Evolutionary conservation across 2,329 filamentous ascomycete species (phyloP), one percentile per base, ranked within the genome.

Genomic region (Calonectria fujianensis): DNA sequence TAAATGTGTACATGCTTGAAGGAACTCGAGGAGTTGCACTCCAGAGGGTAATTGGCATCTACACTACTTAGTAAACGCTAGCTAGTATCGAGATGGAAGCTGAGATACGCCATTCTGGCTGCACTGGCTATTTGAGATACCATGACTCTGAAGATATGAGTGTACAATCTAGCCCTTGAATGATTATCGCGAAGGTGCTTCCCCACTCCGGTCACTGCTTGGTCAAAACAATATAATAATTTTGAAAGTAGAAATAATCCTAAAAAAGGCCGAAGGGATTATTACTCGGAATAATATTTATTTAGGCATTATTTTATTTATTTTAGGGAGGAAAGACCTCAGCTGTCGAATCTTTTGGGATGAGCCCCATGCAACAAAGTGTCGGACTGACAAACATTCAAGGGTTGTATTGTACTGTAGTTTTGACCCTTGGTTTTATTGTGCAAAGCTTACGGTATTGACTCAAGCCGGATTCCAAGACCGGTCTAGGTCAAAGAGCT

Each of bases 21-120:
- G 54, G 27, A 72, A 24, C n/a, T 6, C 24, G 35, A 13, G 11
- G 11, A 32, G 51, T 35, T 41, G 24, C n/a, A 32, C 2, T 29
- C 29, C 52, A 54, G 11, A 41, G n/a, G 13, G n/a, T 7, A 29
- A 27, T 48, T 64, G 16, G 39, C 32, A 31, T 35, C 37, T 39
- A 24, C n/a, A 48, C 9, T 61, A 52, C 54, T 75, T 73, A 68
- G 74, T 70, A 32, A 73, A 66, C 70, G 35, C 61, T 68, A 57
- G 29, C 32, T 29, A 54, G 18, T 54, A 65, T 24, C 48, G 20
- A 66, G 16, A 24, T 13, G 29, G 20, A 51, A 66, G 5, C 8
- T 7, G n/a, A 41, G n/a, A 39, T 35, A 35, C n/a, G 29, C 20
- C 20, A 57, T 59, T n/a, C 20, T n/a, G 48, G 27, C n/a, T 27